Evolutionary conservation across 805 yeast genomes (phyloP).

Genomic region (Monosporozyma aerobia): DNA sequence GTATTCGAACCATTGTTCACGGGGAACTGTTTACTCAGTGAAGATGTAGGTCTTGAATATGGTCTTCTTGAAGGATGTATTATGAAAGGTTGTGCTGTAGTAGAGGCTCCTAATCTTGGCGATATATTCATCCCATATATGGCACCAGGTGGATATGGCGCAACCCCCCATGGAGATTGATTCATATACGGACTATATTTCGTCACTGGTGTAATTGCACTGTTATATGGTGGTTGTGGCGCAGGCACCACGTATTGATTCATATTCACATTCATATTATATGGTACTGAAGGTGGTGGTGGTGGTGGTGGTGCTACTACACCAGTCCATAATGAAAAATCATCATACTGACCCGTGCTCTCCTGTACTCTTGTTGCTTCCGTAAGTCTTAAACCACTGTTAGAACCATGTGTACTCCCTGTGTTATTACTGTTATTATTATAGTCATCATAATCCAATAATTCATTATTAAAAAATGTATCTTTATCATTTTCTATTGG

Average conservation of each 20-base stretch:
- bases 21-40: constrained; percentile 8
- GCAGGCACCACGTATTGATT: not conserved
- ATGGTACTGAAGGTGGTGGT: not conserved
- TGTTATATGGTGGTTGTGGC: not conserved
- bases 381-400: not conserved
- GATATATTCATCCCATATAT: not conserved
- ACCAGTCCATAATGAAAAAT: not conserved
- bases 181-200: constrained; percentile 1
- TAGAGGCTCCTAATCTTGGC: not conserved
- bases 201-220: constrained; percentile 1
- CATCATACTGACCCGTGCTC: not conserved
- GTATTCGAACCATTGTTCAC: not conserved
- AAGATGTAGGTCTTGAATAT: constrained; percentile 7
- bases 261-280: not conserved
- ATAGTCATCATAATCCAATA: not conserved
- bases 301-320: not conserved
- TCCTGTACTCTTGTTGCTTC: not conserved
- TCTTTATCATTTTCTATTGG: not conserved
- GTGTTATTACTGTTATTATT: not conserved
- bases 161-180: constrained; percentile 1
- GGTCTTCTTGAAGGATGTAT: not conserved
- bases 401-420: too few species aligned
- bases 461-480: not conserved
- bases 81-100: not conserved
- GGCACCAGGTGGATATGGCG: not conserved